Evolutionary conservation across 2,329 filamentous ascomycete genomes (phyloP), one percentile per base, ranked within the genome.

Genomic region (Aschersonia sp.): DNA sequence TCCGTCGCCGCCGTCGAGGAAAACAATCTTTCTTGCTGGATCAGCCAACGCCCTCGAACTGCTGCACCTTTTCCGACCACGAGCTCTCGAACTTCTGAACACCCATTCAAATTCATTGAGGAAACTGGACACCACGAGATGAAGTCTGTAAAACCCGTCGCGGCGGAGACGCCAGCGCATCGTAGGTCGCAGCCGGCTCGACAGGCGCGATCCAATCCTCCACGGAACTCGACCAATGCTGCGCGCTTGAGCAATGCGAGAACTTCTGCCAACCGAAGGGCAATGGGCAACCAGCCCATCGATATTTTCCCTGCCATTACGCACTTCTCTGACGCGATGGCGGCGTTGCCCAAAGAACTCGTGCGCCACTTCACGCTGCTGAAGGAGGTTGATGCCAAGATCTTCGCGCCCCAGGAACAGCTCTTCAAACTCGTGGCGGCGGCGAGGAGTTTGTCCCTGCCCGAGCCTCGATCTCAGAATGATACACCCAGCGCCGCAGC

Each of bases 381-480:
- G 55, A 95, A 95, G 64, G 92, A 98, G 68, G 92, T 97, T 44
- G 92, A 98, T 69, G 90, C 90, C 52, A 98, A 98, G 68, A 85
- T 94, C 53, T 92, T 89, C 66, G 81, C 81, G 30, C 84, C 92
- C 6, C 87, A 95, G 62, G 84, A 92, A 56, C 77, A 83, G 58
- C 74, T 98, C 49, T 81, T 84, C 59, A 76, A 83, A 59, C 74
- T 94, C 51, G 77, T 94, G 56, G 73, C 81, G 51, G 74, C 74
- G 47, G 79, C 84, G 51, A 65, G 77, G 52, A 71, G 71, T 53
- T 65, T 71, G 32, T 70, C 69, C 50, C 61, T 66, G 32, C 69
- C 72, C 47, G 70, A 72, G 50, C 58, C 65, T 51, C 70, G 66
- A 54, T 61, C 63, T 48, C 56, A 61, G 52, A 68, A 70, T 51